Base-by-base conservation (phyloP, 768 basidiomycete genomes). In the Boletus rubroflammeus region DNA sequence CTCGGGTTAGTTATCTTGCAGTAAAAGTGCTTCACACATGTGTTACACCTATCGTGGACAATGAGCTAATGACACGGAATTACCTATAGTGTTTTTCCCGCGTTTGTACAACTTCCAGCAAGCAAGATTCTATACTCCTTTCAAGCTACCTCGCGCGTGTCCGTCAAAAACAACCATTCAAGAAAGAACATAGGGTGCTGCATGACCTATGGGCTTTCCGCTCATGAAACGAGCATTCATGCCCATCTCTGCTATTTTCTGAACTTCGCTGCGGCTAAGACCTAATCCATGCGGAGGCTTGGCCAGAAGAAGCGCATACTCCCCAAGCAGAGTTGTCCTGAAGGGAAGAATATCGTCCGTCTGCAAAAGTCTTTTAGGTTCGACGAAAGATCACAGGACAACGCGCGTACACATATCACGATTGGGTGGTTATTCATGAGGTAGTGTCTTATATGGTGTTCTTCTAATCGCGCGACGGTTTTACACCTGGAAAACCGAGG, bases 301-400 rank as follows among this genome's bases (percentile, higher is more conserved):
- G 0, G 91, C 91, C 50, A 93, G 73, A 34, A 93, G 79, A 6
- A 93, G 73, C 0, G 90, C 89, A 58, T 93, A 93, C 67, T 93
- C 91, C 3, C 76, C 88, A 0, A 85, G 63, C 2, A 93, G 74
- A 3, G 86, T 84, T 9, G 84, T 92, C 25, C 81, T 80, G 71
- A 93, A 93, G 0, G 85, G 84, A 17, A 93, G 81, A 5, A 78
- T 82, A 65, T 93, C 91, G 64, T 93, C 91, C 31, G 90, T 93
- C 90, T 92, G 59, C 42, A 21, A n/a, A 17, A 11, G 36, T 32
- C 14, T 23, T 10, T 52, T 14, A 62, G 48, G 35, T 14, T 32
- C 4, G 3, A 47, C 14, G 19, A 17, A 47, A 9, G 32, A 31
- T 41, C 10, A 46, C 29, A 47, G 6, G 31, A 44, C n/a, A 26